phyloP scores from a whole-genome alignment of 345 rosid genomes.

The Aquilaria malaccensis region DNA sequence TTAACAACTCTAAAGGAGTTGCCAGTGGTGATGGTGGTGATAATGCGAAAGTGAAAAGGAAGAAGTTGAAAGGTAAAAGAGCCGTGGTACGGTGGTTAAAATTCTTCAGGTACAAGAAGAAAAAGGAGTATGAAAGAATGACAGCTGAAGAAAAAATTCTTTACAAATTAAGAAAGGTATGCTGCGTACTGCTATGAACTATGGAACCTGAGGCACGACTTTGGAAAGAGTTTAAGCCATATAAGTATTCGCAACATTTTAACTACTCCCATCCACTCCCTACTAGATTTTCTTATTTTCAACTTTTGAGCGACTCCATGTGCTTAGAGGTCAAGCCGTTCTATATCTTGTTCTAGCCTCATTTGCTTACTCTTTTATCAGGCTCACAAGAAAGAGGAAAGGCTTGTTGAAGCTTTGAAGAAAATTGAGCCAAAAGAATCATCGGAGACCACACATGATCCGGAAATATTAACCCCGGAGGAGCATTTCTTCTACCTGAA shows the following conservation, averaged over 20 bases:
- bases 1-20: conserved; percentile 16
- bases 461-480: conserved; percentile 92
- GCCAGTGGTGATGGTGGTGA: conserved; percentile 20
- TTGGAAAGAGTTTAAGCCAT: too few relatives aligned
- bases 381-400: conserved; percentile 86
- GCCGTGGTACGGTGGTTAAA: conserved; percentile 88
- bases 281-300: too few relatives aligned
- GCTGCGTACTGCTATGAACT: neutral
- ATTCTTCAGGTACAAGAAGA: conserved; percentile 89
- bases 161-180: conserved; percentile 70
- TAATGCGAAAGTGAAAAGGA: conserved; percentile 51
- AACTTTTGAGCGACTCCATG: too few relatives aligned
- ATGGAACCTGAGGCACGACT: too few relatives aligned
- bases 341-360: neutral
- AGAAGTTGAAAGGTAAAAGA: conserved; percentile 77
- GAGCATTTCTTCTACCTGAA: conserved; percentile 84
- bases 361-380: conserved; percentile 17
- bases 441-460: conserved; percentile 69
- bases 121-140: conserved; percentile 86
- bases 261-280: neutral
- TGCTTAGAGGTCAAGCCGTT: neutral
- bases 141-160: conserved; percentile 74
- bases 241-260: too few relatives aligned
- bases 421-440: conserved; percentile 76
- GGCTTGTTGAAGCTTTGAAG: conserved; percentile 56